Evolutionary conservation across 345 rosid genomes (phyloP).

Genomic region (Ceriops tagal): DNA sequence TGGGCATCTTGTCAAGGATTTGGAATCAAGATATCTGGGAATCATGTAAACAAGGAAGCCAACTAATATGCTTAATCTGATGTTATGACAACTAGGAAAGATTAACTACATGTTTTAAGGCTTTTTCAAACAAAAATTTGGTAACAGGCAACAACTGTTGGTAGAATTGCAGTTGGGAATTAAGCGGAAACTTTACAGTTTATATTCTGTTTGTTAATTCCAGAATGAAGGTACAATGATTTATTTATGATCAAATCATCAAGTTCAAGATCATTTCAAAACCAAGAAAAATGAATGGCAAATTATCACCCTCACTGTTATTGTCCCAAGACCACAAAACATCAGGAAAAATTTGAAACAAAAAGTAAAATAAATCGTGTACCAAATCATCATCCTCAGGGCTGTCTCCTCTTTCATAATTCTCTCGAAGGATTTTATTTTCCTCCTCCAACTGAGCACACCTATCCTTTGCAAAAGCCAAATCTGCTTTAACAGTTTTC

Average conservation of each 20-base stretch:
- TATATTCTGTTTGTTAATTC: background rate
- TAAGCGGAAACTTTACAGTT: slow-evolving; percentile 1
- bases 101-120: too few species aligned
- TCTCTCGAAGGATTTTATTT: slow-evolving; percentile 31
- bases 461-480: slow-evolving; percentile 36
- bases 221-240: background rate
- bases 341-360: background rate
- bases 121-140: too few species aligned
- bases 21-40: too few species aligned
- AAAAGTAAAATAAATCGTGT: background rate
- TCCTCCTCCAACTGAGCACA: slow-evolving; percentile 39
- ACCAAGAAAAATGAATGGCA: background rate
- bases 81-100: too few species aligned
- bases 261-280: background rate
- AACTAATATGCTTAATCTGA: too few species aligned
- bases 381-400: slow-evolving; percentile 37
- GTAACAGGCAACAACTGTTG: too few species aligned
- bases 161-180: too few species aligned
- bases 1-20: too few species aligned
- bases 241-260: background rate
- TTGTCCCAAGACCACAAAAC: background rate
- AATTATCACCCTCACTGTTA: slow-evolving; percentile 10
- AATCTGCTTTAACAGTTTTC: slow-evolving; percentile 38
- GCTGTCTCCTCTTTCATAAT: slow-evolving; percentile 24
- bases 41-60: too few species aligned